phyloP scores from a whole-genome alignment of 2,329 filamentous ascomycete genomes.

The Botrytis hyacinthi region DNA sequence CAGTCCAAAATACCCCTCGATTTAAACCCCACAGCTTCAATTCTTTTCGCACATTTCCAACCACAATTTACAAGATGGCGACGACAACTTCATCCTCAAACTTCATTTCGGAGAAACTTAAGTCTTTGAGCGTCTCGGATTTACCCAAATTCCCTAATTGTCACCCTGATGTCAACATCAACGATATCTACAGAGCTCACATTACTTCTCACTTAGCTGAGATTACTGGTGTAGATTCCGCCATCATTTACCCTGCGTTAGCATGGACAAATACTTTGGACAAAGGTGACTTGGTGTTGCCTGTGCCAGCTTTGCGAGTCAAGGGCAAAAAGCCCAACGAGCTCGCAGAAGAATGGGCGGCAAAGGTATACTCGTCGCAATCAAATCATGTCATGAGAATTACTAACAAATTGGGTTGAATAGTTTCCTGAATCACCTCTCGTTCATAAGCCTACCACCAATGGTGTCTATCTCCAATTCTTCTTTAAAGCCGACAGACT shows the following conservation, averaged over 20 bases:
- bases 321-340: slow-evolving; percentile 67
- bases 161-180: slow-evolving; percentile 68
- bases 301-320: slow-evolving; percentile 75
- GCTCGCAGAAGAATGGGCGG: slow-evolving; percentile 59
- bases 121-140: slow-evolving; percentile 31
- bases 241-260: slow-evolving; percentile 71
- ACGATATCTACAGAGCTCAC: slow-evolving; percentile 77
- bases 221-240: slow-evolving; percentile 67
- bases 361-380: slow-evolving; percentile 47
- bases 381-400: neutral
- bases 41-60: slow-evolving; percentile 25
- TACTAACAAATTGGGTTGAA: slow-evolving; percentile 21
- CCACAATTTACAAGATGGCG: slow-evolving; percentile 31
- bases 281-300: slow-evolving; percentile 77
- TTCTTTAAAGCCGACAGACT: slow-evolving; percentile 73
- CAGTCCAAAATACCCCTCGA: slow-evolving; percentile 17
- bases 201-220: slow-evolving; percentile 66
- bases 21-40: slow-evolving; percentile 21
- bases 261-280: slow-evolving; percentile 78
- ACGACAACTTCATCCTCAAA: slow-evolving; percentile 24
- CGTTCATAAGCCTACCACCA: slow-evolving; percentile 65
- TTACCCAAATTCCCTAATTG: slow-evolving; percentile 50
- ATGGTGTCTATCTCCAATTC: slow-evolving; percentile 72
- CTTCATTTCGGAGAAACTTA: slow-evolving; percentile 33
- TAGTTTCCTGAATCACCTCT: slow-evolving; percentile 72